Percentiles rank a stretch among this genome's conserved stretches.
phyloP scores from a whole-genome alignment of 164 flowering plant genomes.

The Vitis riparia region DNA sequence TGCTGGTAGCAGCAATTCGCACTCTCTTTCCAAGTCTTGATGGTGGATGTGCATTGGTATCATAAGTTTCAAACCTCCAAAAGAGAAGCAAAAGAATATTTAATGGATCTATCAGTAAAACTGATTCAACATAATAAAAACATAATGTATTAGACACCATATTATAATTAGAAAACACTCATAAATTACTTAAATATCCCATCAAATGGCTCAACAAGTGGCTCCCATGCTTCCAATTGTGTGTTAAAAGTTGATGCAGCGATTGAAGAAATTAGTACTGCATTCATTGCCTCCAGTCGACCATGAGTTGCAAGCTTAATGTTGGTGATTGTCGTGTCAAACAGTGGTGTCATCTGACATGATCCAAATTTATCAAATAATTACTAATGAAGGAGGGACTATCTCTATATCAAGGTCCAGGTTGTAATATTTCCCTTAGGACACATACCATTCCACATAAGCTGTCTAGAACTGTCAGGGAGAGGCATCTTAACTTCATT shows the following conservation, averaged over 20 bases:
- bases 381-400: not conserved
- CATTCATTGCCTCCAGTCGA: constrained; percentile 85
- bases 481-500: constrained; percentile 76
- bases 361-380: constrained; percentile 3
- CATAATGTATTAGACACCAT: not conserved
- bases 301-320: constrained; percentile 97
- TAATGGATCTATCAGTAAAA: not conserved
- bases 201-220: constrained; percentile 96
- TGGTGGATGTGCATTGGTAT: constrained; percentile 36
- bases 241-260: constrained; percentile 95
- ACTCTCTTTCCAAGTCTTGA: constrained; percentile 66
- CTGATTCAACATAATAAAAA: not conserved
- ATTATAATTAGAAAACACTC: not conserved
- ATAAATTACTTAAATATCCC: constrained; percentile 88
- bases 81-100: constrained; percentile 8
- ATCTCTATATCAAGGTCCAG: not conserved
- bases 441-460: constrained; percentile 83
- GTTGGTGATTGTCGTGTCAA: constrained; percentile 81
- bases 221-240: constrained; percentile 96
- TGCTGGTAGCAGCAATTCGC: constrained; percentile 84
- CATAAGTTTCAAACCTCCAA: constrained; percentile 87
- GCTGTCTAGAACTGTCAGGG: constrained; percentile 85
- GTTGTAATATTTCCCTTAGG: not conserved
- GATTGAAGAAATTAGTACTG: constrained; percentile 86
- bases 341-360: constrained; percentile 91